Evolutionary conservation across 2,329 filamentous ascomycete species (phyloP).

Genomic region (Verticillium dahliae): DNA sequence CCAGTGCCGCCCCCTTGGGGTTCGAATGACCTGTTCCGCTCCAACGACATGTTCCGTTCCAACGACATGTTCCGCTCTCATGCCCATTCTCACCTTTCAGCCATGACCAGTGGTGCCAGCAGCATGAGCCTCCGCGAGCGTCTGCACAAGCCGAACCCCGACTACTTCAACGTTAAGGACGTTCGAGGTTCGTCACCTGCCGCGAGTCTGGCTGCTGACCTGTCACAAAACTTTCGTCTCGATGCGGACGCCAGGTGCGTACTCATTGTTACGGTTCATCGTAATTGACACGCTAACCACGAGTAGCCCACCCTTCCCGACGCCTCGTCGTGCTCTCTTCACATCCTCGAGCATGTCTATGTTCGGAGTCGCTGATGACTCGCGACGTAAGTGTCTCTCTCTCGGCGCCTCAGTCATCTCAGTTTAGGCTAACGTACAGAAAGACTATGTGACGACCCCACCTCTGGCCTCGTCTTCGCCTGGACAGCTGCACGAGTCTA

Average conservation of each 20-base stretch:
- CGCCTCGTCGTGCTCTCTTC: conserved; percentile 79
- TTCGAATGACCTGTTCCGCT: conserved; percentile 44
- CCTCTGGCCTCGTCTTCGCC: conserved; percentile 80
- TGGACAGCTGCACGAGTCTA: conserved; percentile 62
- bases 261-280: conserved; percentile 15
- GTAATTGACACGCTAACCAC: not conserved
- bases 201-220: conserved; percentile 82
- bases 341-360: conserved; percentile 63
- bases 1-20: conserved; percentile 58
- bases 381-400: not conserved
- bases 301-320: conserved; percentile 70
- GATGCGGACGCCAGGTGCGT: conserved; percentile 76
- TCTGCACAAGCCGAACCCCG: conserved; percentile 50
- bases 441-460: conserved; percentile 76
- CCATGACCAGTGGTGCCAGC: conserved; percentile 49
- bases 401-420: not conserved
- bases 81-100: conserved; percentile 39
- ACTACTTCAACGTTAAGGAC: conserved; percentile 79
- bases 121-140: conserved; percentile 77
- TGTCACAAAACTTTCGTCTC: conserved; percentile 95
- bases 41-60: conserved; percentile 21
- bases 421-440: conserved; percentile 15
- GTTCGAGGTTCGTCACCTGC: conserved; percentile 84
- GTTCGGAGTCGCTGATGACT: conserved; percentile 38
- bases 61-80: conserved; percentile 36